Evolutionary conservation across 2,329 filamentous ascomycete species (phyloP), one percentile per base, ranked within the genome.

Genomic region (Rhexocercosporidium sp.): DNA sequence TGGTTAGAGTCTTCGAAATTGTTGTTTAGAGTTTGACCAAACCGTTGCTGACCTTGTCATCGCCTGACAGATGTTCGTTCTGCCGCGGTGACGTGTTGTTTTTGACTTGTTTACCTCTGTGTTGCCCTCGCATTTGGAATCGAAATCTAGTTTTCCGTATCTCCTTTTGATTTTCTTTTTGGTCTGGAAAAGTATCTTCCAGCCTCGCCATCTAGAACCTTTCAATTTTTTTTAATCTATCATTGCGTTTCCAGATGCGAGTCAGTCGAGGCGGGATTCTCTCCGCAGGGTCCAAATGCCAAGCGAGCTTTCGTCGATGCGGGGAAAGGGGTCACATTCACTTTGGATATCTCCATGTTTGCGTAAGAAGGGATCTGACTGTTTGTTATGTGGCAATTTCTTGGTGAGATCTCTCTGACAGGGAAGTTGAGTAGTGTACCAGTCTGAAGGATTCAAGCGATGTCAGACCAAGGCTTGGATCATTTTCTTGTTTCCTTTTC

Each of bases 261-360:
- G 53, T 57, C 53, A 57, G 29, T 39, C n/a, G 53, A 39, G 34
- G 31, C 53, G 53, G 53, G 18, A 39, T 57, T 57, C 53, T 57
- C n/a, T 57, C 53, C 53, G 53, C 31, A 39, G 34, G 29, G 31
- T 57, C 29, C 53, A 57, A 31, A 57, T 22, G 31, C 44, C 18
- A 46, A 20, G 16, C 44, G 29, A 31, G 29, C 4, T 4, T 9
- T 31, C n/a, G 39, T 46, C 16, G 44, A n/a, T 20, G 29, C 20
- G 53, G n/a, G 29, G 20, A 22, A 39, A 7, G n/a, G 29, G 9
- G 20, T 25, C 31, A 57, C 31, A n/a, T 37, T 57, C 53, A 54
- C 31, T 39, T 39, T 31, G 53, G 53, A 31, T 39, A 39, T 57
- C 31, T 39, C 34, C 20, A 49, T 47, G 29, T 20, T 14, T 56